Percentiles rank a stretch among this genome's conserved stretches.
These are phyloP conservation scores for Leccinum ochraceum DNA, from an alignment of 768 basidiomycete genomes.

Conservation along the genomic window DNA sequence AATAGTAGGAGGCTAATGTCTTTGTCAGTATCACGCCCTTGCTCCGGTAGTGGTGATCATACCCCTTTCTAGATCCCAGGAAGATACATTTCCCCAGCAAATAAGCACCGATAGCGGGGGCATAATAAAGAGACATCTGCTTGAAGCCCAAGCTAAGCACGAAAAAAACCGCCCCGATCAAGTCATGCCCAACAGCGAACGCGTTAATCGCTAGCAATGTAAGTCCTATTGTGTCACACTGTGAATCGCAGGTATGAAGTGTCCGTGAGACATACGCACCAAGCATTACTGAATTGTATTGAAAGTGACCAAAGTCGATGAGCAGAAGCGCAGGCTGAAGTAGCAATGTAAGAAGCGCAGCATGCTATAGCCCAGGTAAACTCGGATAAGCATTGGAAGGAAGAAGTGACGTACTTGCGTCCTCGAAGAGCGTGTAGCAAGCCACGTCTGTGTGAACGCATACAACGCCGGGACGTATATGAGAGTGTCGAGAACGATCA, in stretches of 20 bases:
- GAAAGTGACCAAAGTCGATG: constrained; percentile 93
- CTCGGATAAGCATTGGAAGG: not conserved
- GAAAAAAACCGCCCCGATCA: constrained; percentile 76
- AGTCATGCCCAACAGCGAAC: constrained; percentile 69
- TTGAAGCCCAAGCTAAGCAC: constrained; percentile 89
- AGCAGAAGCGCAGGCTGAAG: constrained; percentile 83
- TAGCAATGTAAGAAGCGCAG: constrained; percentile 68
- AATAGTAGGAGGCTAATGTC: constrained; percentile 51
- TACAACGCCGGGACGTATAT: constrained; percentile 76
- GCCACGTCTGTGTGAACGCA: constrained; percentile 66
- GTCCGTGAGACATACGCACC: constrained; percentile 48
- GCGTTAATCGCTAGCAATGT: constrained; percentile 68
- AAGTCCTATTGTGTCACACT: constrained; percentile 47
- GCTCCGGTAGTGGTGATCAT: constrained; percentile 23
- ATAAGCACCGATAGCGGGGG: constrained; percentile 90
- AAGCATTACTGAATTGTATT: constrained; percentile 95
- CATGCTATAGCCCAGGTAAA: constrained; percentile 31
- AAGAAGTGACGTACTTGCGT: constrained; percentile 59
- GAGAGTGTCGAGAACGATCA: constrained; percentile 64
- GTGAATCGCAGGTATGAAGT: not conserved
- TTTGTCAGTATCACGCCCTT: constrained; percentile 4
- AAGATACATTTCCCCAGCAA: constrained; percentile 87
- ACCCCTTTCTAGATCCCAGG: constrained; percentile 74
- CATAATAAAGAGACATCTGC: constrained; percentile 95
- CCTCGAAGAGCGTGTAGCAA: constrained; percentile 66